Evolutionary conservation across 805 yeast genomes (phyloP), one percentile per base, ranked within the genome.

Genomic region (Candida incommunis): DNA sequence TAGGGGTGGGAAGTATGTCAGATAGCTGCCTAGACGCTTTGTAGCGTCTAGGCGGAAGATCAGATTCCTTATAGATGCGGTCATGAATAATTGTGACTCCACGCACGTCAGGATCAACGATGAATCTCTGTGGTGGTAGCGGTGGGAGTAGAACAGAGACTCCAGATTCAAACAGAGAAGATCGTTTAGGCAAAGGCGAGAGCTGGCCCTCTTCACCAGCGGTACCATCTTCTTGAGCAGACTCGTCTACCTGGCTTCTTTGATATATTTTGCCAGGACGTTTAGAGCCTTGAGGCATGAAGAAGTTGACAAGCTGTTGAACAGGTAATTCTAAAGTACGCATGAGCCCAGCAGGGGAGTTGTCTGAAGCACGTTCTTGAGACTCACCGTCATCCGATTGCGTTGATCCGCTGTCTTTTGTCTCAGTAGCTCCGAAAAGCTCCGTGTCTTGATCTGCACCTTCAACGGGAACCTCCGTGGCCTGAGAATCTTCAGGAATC

Each of bases 151-250:
- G 63, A 1, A 84, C 76, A 3, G 81, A 75, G 3, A 85, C 74
- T 0, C 94, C 95, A 0, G 95, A 77, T 46, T 81, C 76, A 3
- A 90, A 54, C 11, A 90, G 77, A 0, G 92, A 81, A 0, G 95
- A 75, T 50, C 76, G 79, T 2, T 52, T 48, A 3, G 60, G 60
- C 35, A 55, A 46, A 23, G 44, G 47, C 2, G 49, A 25, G 9
- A 24, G 40, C 2, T 35, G 35, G 4, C 46, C 46, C n/a, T n/a
- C n/a, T n/a, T n/a, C n/a, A n/a, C n/a, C n/a, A 50, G 41, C 13
- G 27, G 13, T 46, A 2, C 48, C 47, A 13, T 43, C 43, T 3
- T 47, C 45, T 7, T 49, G 53, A 5, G 51, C 50, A 3, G n/a
- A 37, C 18, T 43, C 51, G 2, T 46, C 37, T 4, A 61, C 54